Base-by-base conservation (phyloP, 306 rosid genomes). In the Betula pendula region DNA sequence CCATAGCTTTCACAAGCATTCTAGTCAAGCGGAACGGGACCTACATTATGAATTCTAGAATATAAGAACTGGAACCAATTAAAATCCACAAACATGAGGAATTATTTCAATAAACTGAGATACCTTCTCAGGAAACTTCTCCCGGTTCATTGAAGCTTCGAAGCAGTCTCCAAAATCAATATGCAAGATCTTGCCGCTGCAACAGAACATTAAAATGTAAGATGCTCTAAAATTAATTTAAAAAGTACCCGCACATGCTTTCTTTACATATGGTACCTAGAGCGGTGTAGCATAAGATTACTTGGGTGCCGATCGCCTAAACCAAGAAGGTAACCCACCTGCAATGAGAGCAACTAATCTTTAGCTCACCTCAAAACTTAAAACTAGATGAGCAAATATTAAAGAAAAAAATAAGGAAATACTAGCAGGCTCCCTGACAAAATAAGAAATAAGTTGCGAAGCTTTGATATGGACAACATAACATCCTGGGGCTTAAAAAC, bases 1-100 rank as follows among this genome's bases (percentile, higher is more conserved):
- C 98, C 98, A 95, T 95, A 69, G 98, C 98, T 85, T 95, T 95
- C 86, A 89, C 93, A 70, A 95, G 98, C 98, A 95, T 95, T 83
- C 98, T 92, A 60, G 98, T 95, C 96, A 95, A 85, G 40, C 98
- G 97, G 75, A 95, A 95, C 22, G 98, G 98, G 68, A 95, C 98
- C 98, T 95, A 84, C 69, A 77, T 52, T 63, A 42, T 11, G 56
- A 66, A 65, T 66, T 76, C 15, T 20, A 81, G 44, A 66, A 75
- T 85, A 56, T 80, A 76, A 75, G 43, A 72, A 66, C 70, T 29
- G 60, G n/a, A 70, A 71, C 62, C 15, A 13, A 58, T 31, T 59
- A 43, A 79, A 68, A 31, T n/a, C 59, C 55, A 75, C 33, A 63
- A 71, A 76, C 3, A 68, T 13, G 9, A 56, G 2, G 71, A 60